These are phyloP conservation scores for Globisporangium spiculum DNA, from an alignment of 352 stramenopile genomes.

Conservation along the genomic window DNA sequence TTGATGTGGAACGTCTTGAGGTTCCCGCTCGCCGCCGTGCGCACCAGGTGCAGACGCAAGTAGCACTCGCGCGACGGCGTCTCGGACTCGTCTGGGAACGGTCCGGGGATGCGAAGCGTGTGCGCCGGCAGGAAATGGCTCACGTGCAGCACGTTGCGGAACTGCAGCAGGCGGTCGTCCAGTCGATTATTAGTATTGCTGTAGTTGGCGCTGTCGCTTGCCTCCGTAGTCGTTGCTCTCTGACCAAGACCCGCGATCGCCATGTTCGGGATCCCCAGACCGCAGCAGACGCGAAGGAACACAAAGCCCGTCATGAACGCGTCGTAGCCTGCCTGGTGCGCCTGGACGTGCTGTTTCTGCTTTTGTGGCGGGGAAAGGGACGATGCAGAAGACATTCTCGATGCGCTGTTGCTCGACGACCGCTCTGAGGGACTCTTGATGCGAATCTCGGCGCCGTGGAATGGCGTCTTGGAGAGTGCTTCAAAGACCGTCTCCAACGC, in stretches of 20 bases:
- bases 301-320: conserved; percentile 79
- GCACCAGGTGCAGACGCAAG: conserved; percentile 50
- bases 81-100: conserved; percentile 33
- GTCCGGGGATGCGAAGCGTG: conserved; percentile 40
- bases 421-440: conserved; percentile 19
- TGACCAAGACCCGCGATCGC: conserved; percentile 32
- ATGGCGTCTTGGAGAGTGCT: conserved; percentile 55
- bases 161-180: conserved; percentile 26
- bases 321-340: conserved; percentile 77
- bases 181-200: not conserved
- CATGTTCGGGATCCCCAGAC: conserved; percentile 56
- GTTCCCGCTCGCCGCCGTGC: conserved; percentile 35
- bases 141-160: conserved; percentile 52
- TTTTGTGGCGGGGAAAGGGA: conserved; percentile 5
- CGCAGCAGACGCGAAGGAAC: conserved; percentile 63
- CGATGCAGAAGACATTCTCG: not conserved
- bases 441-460: conserved; percentile 53
- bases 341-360: conserved; percentile 30
- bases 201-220: not conserved
- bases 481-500: conserved; percentile 66
- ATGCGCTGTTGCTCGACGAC: not conserved
- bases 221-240: not conserved
- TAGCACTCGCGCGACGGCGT: conserved; percentile 55
- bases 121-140: conserved; percentile 60
- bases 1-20: conserved; percentile 78